phyloP scores from a whole-genome alignment of 257 asterid species.

The Verbascum thapsus region DNA sequence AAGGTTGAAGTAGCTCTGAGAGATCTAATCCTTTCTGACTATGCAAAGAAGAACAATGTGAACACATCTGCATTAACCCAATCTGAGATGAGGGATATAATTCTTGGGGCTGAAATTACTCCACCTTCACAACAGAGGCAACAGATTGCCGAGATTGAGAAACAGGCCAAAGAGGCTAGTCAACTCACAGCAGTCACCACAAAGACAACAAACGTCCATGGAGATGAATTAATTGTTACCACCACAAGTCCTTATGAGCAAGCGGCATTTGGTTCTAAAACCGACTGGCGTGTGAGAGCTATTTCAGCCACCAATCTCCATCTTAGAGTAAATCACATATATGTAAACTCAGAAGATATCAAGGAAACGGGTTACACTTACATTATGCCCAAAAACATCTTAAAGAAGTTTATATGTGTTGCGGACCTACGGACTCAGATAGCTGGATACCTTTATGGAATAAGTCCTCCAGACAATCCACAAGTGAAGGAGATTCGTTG shows the following conservation, averaged over 20 bases:
- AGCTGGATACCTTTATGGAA: conserved; percentile 87
- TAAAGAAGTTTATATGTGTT: conserved; percentile 96
- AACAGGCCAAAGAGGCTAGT: conserved; percentile 94
- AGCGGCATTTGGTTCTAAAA: conserved; percentile 78
- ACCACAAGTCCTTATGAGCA: conserved; percentile 98
- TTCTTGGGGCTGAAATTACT: conserved; percentile 98
- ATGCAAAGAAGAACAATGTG: conserved; percentile 97
- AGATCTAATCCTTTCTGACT: conserved; percentile 93
- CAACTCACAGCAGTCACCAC: conserved; percentile 98
- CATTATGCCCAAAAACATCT: conserved; percentile 93
- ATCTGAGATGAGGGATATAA: conserved; percentile 96
- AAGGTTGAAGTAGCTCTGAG: conserved; percentile 99
- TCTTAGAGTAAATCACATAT: conserved; percentile 95
- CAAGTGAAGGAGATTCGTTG: conserved; percentile 99
- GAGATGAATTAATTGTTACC: conserved; percentile 89
- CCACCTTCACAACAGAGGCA: conserved; percentile 99
- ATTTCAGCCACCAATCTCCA: conserved; percentile 96
- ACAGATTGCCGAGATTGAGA: conserved; percentile 95
- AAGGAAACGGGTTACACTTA: conserved; percentile 99
- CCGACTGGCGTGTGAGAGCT: conserved; percentile 99
- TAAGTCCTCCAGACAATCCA: conserved; percentile 99
- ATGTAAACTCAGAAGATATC: conserved; percentile 96
- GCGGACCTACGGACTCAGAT: conserved; percentile 97
- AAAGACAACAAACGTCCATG: conserved; percentile 89
- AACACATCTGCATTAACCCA: conserved; percentile 94